Percentiles rank a stretch among this genome's conserved stretches.
Conservation (phyloP, 2,329 filamentous ascomycete species). For the Arthrobotrys musiformis region DNA sequence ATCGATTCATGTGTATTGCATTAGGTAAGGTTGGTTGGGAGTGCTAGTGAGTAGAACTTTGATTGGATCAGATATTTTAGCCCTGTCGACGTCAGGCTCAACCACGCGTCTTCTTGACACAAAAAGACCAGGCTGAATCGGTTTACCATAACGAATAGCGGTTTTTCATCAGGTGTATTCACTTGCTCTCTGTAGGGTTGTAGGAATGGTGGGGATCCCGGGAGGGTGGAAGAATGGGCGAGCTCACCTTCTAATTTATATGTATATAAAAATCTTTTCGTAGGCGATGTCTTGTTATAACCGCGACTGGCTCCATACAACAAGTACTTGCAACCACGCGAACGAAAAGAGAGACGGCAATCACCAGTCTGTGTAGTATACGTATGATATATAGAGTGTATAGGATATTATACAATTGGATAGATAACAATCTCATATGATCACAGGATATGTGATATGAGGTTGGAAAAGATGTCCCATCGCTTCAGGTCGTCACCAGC, state of each 20-base stretch:
- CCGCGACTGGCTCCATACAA: too few relatives aligned
- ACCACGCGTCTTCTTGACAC: not conserved
- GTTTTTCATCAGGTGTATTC: conserved; percentile 31
- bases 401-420: too few relatives aligned
- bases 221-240: too few relatives aligned
- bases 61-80: not conserved
- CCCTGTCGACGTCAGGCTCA: conserved; percentile 42
- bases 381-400: too few relatives aligned
- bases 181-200: not conserved
- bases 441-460: not conserved
- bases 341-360: too few relatives aligned
- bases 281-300: too few relatives aligned
- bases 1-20: too few relatives aligned
- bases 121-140: conserved; percentile 41
- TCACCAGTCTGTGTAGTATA: too few relatives aligned
- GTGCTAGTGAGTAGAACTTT: not conserved
- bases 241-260: too few relatives aligned
- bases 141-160: conserved; percentile 53
- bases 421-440: not conserved
- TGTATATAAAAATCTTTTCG: too few relatives aligned
- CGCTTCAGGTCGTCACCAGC: conserved; percentile 73
- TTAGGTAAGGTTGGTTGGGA: not conserved
- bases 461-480: conserved; percentile 54
- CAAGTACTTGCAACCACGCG: too few relatives aligned
- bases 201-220: too few relatives aligned